Conservation (phyloP, 2,329 filamentous ascomycete species). For the Capronia americana region DNA sequence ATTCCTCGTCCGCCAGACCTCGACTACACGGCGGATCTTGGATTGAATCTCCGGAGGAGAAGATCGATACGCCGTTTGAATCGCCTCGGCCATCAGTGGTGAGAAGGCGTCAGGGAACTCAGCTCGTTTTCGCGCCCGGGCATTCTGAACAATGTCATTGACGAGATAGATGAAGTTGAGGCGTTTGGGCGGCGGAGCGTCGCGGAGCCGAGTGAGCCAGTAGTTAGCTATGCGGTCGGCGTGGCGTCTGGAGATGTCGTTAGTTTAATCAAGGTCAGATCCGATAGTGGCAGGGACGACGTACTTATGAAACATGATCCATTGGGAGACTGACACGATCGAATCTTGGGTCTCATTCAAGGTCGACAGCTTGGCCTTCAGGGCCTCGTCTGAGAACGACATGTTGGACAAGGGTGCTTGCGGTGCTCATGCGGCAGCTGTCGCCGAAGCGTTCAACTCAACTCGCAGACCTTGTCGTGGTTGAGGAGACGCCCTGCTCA, state of each 20-base stretch:
- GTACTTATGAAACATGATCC: constrained; percentile 99
- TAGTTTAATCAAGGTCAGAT: constrained; percentile 25
- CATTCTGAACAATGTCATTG: constrained; percentile 97
- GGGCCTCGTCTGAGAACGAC: constrained; percentile 95
- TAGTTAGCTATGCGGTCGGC: constrained; percentile 89
- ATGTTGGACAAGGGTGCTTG: constrained; percentile 57
- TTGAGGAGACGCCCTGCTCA: not conserved
- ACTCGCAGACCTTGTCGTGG: not conserved
- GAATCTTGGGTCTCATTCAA: constrained; percentile 98
- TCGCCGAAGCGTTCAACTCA: not conserved
- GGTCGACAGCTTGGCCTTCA: constrained; percentile 90
- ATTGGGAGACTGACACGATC: constrained; percentile 95
- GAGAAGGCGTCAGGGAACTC: constrained; percentile 93
- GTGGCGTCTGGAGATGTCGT: constrained; percentile 69
- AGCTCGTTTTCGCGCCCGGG: constrained; percentile 87
- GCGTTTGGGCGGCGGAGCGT: constrained; percentile 82
- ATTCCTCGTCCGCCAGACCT: constrained; percentile 86
- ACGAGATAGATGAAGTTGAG: constrained; percentile 92
- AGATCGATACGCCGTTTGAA: constrained; percentile 86
- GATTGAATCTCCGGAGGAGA: constrained; percentile 83
- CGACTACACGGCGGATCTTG: constrained; percentile 86
- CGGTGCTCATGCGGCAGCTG: not conserved
- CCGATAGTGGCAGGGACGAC: constrained; percentile 3
- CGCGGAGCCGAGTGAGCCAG: constrained; percentile 88
- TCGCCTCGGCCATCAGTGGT: constrained; percentile 89